Percentiles rank a stretch among this genome's conserved stretches.
These are phyloP conservation scores for Lentinula detonsa DNA, from an alignment of 768 basidiomycete species.

Conservation along the genomic window DNA sequence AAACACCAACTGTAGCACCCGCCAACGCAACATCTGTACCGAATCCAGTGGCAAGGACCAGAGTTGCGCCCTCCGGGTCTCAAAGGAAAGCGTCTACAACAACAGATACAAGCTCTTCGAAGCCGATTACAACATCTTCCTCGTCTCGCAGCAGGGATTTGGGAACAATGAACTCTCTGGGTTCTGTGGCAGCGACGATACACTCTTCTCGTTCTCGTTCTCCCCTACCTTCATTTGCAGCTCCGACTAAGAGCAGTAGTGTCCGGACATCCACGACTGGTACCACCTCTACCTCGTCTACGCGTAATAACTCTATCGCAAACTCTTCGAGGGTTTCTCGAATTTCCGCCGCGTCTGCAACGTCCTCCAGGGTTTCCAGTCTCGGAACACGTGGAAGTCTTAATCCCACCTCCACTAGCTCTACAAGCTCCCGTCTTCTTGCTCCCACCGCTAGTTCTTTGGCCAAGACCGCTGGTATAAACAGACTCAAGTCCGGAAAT, in stretches of 20 bases:
- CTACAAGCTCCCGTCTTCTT: constrained; percentile 48
- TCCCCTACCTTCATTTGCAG: constrained; percentile 14
- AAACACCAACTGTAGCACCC: constrained; percentile 18
- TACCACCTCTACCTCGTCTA: neutral
- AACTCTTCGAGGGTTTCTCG: neutral
- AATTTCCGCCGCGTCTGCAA: neutral
- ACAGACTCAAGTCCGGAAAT: neutral
- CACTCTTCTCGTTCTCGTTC: constrained; percentile 16
- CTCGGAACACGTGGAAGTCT: constrained; percentile 17
- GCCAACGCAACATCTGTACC: constrained; percentile 8
- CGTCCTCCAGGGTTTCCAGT: constrained; percentile 32
- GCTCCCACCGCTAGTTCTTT: constrained; percentile 77
- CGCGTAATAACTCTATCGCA: neutral
- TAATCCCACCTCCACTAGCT: constrained; percentile 16
- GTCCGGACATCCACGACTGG: constrained; percentile 6
- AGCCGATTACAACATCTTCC: neutral
- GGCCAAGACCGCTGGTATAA: constrained; percentile 40
- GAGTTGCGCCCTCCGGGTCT: neutral
- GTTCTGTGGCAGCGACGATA: constrained; percentile 6
- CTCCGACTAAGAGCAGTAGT: constrained; percentile 6
- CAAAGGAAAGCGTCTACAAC: neutral
- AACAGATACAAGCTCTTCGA: neutral
- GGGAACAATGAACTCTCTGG: constrained; percentile 5
- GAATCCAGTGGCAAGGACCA: neutral
- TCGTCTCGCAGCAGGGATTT: neutral